These are phyloP conservation scores for Coprinopsis strossmayeri DNA, from an alignment of 768 basidiomycete species.

Conservation along the genomic window DNA sequence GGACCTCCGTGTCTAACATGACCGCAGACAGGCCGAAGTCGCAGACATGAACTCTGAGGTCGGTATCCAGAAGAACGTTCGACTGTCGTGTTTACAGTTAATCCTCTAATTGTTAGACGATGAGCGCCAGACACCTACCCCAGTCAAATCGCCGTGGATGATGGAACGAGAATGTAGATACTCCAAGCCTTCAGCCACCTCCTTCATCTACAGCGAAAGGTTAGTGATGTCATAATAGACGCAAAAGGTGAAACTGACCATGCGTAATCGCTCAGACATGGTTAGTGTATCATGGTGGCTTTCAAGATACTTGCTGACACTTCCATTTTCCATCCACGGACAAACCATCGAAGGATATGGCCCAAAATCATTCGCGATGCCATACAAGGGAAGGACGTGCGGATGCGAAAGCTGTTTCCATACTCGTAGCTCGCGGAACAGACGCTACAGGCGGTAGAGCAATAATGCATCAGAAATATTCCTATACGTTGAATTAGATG, in stretches of 20 bases:
- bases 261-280: constrained; percentile 25
- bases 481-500: too few relatives aligned
- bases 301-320: constrained; percentile 10
- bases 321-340: constrained; percentile 15
- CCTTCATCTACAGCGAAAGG: constrained; percentile 26
- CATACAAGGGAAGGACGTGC: constrained; percentile 12
- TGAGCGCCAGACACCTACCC: constrained; percentile 20
- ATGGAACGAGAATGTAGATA: constrained; percentile 33
- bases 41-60: constrained; percentile 34
- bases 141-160: constrained; percentile 38
- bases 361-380: constrained; percentile 9
- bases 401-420: constrained; percentile 10
- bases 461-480: not conserved
- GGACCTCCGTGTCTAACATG: constrained; percentile 24
- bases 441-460: constrained; percentile 17
- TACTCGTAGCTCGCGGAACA: constrained; percentile 27
- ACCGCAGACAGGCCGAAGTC: constrained; percentile 44
- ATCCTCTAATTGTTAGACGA: not conserved
- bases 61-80: constrained; percentile 38
- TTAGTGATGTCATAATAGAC: not conserved
- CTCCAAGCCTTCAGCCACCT: constrained; percentile 31
- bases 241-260: constrained; percentile 20
- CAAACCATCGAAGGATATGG: constrained; percentile 10
- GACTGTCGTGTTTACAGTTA: constrained; percentile 24
- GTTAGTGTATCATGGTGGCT: constrained; percentile 26